Evolutionary conservation across 805 yeast species (phyloP).

Genomic region (Lipomyces yamadae): DNA sequence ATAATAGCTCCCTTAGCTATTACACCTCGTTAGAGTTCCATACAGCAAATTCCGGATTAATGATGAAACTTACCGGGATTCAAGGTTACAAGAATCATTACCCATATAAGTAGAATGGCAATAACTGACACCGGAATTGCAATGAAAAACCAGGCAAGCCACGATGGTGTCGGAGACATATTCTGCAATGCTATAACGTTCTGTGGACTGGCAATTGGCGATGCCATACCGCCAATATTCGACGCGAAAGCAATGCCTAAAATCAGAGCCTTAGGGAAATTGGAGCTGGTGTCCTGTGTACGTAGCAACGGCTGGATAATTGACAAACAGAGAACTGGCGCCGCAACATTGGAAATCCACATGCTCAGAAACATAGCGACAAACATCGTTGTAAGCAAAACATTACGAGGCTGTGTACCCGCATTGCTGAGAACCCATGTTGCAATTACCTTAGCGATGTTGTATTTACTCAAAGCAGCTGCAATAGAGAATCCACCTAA

Average conservation of each 20-base stretch:
- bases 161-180: conserved; percentile 81
- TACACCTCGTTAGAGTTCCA: background rate
- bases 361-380: conserved; percentile 85
- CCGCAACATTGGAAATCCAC: conserved; percentile 98
- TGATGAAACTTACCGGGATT: conserved; percentile 41
- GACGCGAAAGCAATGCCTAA: conserved; percentile 93
- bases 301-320: conserved; percentile 88
- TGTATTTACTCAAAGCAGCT: conserved; percentile 89
- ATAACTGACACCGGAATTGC: conserved; percentile 78
- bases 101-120: conserved; percentile 72
- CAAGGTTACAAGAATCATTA: conserved; percentile 68
- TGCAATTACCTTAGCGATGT: conserved; percentile 83
- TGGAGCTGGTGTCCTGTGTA: conserved; percentile 76
- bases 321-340: conserved; percentile 91
- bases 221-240: conserved; percentile 94
- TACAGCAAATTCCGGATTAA: background rate
- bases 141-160: conserved; percentile 94
- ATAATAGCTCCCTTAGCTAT: conserved; percentile 53
- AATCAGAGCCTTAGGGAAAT: conserved; percentile 80
- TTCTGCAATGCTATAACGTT: conserved; percentile 86
- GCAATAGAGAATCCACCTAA: conserved; percentile 95
- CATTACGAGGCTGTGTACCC: conserved; percentile 81
- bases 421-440: conserved; percentile 80
- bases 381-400: conserved; percentile 78
- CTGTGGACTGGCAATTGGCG: conserved; percentile 97